Evolutionary conservation across 345 rosid genomes (phyloP).

Genomic region (Populus nigra): DNA sequence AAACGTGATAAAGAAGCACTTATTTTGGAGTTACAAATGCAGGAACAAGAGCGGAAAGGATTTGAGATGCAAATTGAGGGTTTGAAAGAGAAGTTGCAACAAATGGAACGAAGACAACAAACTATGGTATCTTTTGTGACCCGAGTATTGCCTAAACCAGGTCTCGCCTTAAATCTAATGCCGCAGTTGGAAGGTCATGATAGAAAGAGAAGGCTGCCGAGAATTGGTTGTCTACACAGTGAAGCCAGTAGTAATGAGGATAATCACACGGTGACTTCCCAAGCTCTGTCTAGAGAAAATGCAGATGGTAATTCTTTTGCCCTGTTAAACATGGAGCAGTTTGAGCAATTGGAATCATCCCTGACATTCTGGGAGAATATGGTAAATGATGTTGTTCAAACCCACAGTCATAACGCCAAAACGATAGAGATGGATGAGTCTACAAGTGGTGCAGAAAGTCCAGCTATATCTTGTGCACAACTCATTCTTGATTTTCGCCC

Average conservation of each 20-base stretch:
- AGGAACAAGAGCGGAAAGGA: slow-evolving; percentile 55
- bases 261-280: slow-evolving; percentile 35
- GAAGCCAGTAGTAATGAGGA: slow-evolving; percentile 42
- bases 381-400: slow-evolving; percentile 36
- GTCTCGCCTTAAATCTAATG: slow-evolving; percentile 52
- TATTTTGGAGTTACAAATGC: slow-evolving; percentile 46
- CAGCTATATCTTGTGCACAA: slow-evolving; percentile 51
- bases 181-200: slow-evolving; percentile 50
- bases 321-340: slow-evolving; percentile 43
- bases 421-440: slow-evolving; percentile 66
- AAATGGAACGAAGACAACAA: slow-evolving; percentile 60
- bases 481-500: slow-evolving; percentile 45
- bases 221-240: slow-evolving; percentile 41
- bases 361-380: slow-evolving; percentile 70
- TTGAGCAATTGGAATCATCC: slow-evolving; percentile 65
- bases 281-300: slow-evolving; percentile 31
- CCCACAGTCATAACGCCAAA: slow-evolving; percentile 28
- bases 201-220: slow-evolving; percentile 66
- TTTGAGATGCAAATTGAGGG: slow-evolving; percentile 51
- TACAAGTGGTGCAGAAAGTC: slow-evolving; percentile 66
- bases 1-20: slow-evolving; percentile 55
- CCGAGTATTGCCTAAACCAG: slow-evolving; percentile 61
- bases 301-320: slow-evolving; percentile 31
- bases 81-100: slow-evolving; percentile 62
- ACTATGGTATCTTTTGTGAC: slow-evolving; percentile 48